Evolutionary conservation across 352 stramenopile species (phyloP).

Genomic region (Globisporangium spinosum): DNA sequence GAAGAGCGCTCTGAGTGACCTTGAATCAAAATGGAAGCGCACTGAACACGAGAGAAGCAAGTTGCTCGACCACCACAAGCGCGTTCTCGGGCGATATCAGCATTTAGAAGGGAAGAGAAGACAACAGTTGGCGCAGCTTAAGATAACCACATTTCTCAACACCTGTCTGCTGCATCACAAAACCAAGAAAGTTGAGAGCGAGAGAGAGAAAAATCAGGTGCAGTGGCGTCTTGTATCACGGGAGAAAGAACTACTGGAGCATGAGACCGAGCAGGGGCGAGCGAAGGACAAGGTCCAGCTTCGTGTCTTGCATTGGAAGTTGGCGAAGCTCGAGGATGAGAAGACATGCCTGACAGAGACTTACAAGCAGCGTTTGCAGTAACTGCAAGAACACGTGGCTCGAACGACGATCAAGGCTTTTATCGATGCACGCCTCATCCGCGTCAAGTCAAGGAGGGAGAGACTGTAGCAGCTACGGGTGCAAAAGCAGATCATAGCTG

Average conservation of each 20-base stretch:
- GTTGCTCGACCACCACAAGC: constrained; percentile 29
- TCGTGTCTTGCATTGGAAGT: constrained; percentile 35
- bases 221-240: constrained; percentile 17
- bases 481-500: constrained; percentile 21
- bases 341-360: constrained; percentile 4
- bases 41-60: constrained; percentile 27
- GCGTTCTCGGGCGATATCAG: constrained; percentile 29
- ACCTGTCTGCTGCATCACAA: constrained; percentile 27
- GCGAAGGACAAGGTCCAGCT: constrained; percentile 27
- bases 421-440: constrained; percentile 22
- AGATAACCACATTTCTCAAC: constrained; percentile 40
- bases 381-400: constrained; percentile 20
- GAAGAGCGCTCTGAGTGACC: constrained; percentile 29
- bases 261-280: constrained; percentile 19
- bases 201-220: constrained; percentile 20
- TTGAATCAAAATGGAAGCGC: constrained; percentile 40
- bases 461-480: constrained; percentile 11
- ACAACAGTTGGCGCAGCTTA: constrained; percentile 26
- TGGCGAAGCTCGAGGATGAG: constrained; percentile 15
- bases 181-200: constrained; percentile 16
- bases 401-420: constrained; percentile 38
- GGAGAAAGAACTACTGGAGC: constrained; percentile 21
- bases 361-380: constrained; percentile 17
- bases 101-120: constrained; percentile 23
- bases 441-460: constrained; percentile 18